Base-by-base conservation (phyloP, 768 basidiomycete genomes). In the Pisolithus microcarpus region DNA sequence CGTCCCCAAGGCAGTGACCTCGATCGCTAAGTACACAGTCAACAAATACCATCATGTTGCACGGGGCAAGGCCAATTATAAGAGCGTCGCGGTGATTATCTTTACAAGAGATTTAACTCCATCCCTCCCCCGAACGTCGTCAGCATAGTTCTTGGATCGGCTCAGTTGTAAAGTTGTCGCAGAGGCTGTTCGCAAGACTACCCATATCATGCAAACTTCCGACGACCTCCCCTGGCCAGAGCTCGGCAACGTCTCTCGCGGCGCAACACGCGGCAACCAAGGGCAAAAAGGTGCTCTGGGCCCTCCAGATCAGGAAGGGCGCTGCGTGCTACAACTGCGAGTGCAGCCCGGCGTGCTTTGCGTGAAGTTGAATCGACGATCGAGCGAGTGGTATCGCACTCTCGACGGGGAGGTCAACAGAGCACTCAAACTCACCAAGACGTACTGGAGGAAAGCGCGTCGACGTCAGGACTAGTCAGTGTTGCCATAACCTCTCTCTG, bases 191-290 rank as follows among this genome's bases (percentile, higher is more conserved):
- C 46, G 48, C 49, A 34, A 23, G 30, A 53, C 48, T 26, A 37
- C 43, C 7, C 9, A 19, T 11, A 52, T 37, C 26, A 77, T 77
- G 74, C 67, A 73, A 53, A 61, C 77, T 56, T 38, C 62, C 10
- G 87, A 90, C 72, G 87, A 90, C 74, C 76, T 89, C 49, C 87
- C 87, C 21, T 90, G 87, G 87, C 87, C 87, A 56, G 87, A 90
- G 68, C 75, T 87, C 54, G 87, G 87, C 55, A 90, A 89, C 61
- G 85, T 90, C 57, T 87, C 87, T 50, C 79, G 87, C 51, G 87
- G 87, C 44, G 87, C 87, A 23, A 89, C 87, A 46, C 70, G 87
- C 64, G 87, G 87, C 53, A 90, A 90, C 68, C 87, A 89, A 75
- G 87, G 87, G 45, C 85, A 88, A 65, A 90, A 90, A 63, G 87